phyloP scores from a whole-genome alignment of 1,284 basidiomycete species.

The Peniophora sp. region DNA sequence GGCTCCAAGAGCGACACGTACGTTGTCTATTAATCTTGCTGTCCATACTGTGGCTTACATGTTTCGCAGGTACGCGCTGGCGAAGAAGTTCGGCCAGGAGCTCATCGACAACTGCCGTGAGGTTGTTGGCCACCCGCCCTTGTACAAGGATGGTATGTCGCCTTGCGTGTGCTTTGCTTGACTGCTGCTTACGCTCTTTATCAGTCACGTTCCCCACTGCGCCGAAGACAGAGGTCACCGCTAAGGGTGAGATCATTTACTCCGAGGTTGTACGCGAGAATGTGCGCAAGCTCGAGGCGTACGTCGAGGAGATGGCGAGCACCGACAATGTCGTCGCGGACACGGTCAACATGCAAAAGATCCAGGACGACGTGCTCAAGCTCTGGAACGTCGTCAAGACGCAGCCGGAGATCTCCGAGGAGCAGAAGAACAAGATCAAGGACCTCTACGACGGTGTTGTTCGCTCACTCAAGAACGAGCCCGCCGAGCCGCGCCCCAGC shows the following conservation, averaged over 20 bases:
- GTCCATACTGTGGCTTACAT: too few species aligned
- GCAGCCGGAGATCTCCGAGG: conserved; percentile 92
- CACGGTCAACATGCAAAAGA: not conserved
- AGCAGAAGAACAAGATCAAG: conserved; percentile 97
- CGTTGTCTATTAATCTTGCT: too few species aligned
- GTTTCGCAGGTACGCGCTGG: conserved; percentile 59
- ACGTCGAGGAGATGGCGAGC: conserved; percentile 98
- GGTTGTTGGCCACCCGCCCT: conserved; percentile 73
- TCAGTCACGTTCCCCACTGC: conserved; percentile 97
- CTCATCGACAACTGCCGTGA: conserved; percentile 92
- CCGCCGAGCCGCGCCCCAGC: conserved; percentile 49
- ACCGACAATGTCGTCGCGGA: conserved; percentile 60
- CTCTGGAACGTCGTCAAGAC: conserved; percentile 97
- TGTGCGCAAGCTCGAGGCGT: conserved; percentile 99
- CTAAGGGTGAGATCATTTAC: conserved; percentile 92
- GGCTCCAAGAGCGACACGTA: conserved; percentile 75
- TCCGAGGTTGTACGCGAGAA: conserved; percentile 69
- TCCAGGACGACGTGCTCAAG: conserved; percentile 43
- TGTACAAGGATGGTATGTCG: conserved; percentile 85
- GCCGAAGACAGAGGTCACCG: conserved; percentile 88
- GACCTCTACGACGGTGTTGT: conserved; percentile 95
- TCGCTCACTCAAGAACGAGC: conserved; percentile 59
- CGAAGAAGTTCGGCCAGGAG: conserved; percentile 95
- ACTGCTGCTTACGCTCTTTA: conserved; percentile 8
- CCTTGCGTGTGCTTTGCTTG: not conserved